A percentile compares a stretch with the other conserved stretches of the same genome.
Conservation (phyloP, 106 monocot genomes). For the Posidonia australis region DNA sequence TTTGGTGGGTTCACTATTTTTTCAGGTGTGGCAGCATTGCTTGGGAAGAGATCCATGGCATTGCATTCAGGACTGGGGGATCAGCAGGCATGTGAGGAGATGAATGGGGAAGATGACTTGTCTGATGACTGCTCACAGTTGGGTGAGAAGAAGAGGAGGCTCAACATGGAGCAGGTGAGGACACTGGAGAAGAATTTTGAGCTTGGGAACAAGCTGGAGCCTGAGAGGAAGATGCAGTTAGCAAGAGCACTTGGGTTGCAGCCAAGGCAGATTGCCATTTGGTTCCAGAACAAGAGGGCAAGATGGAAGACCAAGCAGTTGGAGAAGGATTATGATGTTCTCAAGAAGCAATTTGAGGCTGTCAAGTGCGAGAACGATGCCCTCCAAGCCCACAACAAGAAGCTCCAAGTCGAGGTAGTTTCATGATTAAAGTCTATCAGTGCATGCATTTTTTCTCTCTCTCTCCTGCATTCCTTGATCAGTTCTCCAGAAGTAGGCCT, state of each 20-base stretch:
- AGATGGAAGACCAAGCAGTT: constrained; percentile 88
- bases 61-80: neutral
- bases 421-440: neutral
- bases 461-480: too few relatives aligned
- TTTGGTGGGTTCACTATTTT: neutral
- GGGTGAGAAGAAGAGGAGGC: constrained; percentile 76
- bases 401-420: constrained; percentile 65
- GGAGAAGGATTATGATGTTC: constrained; percentile 75
- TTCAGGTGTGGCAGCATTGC: neutral
- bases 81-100: neutral
- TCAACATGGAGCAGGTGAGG: constrained; percentile 77
- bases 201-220: constrained; percentile 77
- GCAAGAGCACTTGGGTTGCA: constrained; percentile 60
- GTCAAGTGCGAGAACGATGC: constrained; percentile 49
- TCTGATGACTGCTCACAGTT: constrained; percentile 8
- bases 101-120: constrained; percentile 6
- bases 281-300: constrained; percentile 86
- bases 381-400: constrained; percentile 65
- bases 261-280: constrained; percentile 75
- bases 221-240: constrained; percentile 79
- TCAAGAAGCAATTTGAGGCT: constrained; percentile 54
- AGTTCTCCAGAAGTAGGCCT: too few relatives aligned
- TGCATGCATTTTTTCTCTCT: neutral
- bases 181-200: constrained; percentile 81
- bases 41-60: constrained; percentile 7